phyloP scores from a whole-genome alignment of 1,284 basidiomycete species.

The Thelephora terrestris region DNA sequence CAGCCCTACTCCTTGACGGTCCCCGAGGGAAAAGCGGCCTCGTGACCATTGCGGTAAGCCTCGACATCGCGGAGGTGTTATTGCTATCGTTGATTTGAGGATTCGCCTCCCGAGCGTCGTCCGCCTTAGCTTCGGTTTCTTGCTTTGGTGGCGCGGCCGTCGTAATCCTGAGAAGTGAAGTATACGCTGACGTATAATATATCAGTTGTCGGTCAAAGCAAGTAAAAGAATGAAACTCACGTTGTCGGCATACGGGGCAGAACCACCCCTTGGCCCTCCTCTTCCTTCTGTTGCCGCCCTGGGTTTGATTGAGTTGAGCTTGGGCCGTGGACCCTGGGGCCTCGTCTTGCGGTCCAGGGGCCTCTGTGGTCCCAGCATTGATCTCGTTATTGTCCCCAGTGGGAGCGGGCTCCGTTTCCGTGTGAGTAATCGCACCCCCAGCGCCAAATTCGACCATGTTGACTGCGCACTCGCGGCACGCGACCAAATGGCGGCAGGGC shows the following conservation, averaged over 20 bases:
- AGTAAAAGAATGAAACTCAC: constrained; percentile 31
- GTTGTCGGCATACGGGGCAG: constrained; percentile 88
- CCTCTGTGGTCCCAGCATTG: constrained; percentile 12
- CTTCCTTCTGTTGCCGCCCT: constrained; percentile 42
- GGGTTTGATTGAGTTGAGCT: constrained; percentile 24
- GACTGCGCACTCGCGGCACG: constrained; percentile 83
- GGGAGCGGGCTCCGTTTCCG: constrained; percentile 29
- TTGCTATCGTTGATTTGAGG: too few relatives aligned
- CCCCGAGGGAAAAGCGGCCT: too few relatives aligned
- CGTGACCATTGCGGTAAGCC: too few relatives aligned
- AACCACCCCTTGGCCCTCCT: constrained; percentile 91
- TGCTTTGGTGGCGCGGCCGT: constrained; percentile 52
- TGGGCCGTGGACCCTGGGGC: constrained; percentile 11
- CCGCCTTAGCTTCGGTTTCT: constrained; percentile 19
- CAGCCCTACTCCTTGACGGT: too few relatives aligned
- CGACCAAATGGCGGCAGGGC: constrained; percentile 84
- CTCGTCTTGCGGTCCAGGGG: constrained; percentile 9
- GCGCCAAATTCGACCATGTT: constrained; percentile 95
- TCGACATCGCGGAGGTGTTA: too few relatives aligned
- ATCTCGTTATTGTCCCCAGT: constrained; percentile 5
- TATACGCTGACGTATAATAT: constrained; percentile 53
- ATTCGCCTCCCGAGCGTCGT: neutral
- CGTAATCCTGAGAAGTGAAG: constrained; percentile 75
- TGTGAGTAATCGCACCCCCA: constrained; percentile 68
- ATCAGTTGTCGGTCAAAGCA: constrained; percentile 2